Evolutionary conservation across 345 rosid species (phyloP).

Genomic region (Gossypium arboreum): DNA sequence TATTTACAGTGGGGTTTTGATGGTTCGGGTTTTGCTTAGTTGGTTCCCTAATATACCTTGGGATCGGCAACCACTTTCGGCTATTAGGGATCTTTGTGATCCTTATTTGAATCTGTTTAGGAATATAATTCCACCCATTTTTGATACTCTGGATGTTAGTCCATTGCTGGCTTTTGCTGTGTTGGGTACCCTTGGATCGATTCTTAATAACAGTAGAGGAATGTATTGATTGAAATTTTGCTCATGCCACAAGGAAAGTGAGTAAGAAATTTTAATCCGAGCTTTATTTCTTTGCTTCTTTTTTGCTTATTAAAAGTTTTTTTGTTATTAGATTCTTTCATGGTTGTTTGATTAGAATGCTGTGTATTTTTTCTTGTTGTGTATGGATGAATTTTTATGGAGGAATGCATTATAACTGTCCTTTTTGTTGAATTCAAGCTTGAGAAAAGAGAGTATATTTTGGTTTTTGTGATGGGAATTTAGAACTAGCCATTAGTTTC

Average conservation of each 20-base stretch:
- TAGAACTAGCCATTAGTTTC: background rate
- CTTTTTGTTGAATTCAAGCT: background rate
- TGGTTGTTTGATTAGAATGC: background rate
- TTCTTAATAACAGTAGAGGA: constrained; percentile 49
- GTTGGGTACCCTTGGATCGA: constrained; percentile 65
- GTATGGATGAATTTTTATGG: background rate
- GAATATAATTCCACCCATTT: constrained; percentile 76
- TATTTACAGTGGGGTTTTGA: constrained; percentile 77
- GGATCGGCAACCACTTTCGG: constrained; percentile 88
- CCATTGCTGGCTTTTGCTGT: constrained; percentile 84
- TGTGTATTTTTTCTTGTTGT: background rate
- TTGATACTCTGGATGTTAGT: constrained; percentile 77
- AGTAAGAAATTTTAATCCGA: background rate
- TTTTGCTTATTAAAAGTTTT: background rate
- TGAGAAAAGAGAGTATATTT: background rate
- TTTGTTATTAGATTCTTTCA: background rate
- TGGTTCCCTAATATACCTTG: constrained; percentile 97
- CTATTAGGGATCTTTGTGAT: constrained; percentile 80
- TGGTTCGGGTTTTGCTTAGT: constrained; percentile 91
- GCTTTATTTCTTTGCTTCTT: background rate
- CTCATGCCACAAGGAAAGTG: background rate
- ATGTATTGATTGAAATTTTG: constrained; percentile 18
- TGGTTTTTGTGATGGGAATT: background rate
- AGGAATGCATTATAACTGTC: background rate
- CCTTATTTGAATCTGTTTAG: constrained; percentile 87